A percentile compares a stretch with the other conserved stretches of the same genome.
Evolutionary conservation across 2,329 filamentous ascomycete genomes (phyloP).

Genomic region (Aspergillus puulaauensis): DNA sequence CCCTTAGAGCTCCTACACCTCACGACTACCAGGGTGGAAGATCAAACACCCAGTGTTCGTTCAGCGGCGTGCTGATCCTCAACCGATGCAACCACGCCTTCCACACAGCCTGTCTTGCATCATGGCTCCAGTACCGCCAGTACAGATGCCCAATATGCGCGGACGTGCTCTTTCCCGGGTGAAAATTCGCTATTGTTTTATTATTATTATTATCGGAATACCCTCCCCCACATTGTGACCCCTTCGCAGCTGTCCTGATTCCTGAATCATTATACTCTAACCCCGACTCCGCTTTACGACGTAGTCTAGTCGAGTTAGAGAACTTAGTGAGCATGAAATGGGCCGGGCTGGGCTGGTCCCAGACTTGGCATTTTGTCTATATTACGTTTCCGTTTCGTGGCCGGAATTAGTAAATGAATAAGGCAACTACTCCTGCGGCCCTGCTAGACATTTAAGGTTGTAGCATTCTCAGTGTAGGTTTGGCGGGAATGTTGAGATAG

Average conservation of each 20-base stretch:
- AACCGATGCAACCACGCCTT: slow-evolving; percentile 32
- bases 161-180: slow-evolving; percentile 24
- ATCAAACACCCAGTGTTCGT: neutral
- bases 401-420: neutral
- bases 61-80: slow-evolving; percentile 19
- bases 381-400: slow-evolving; percentile 1
- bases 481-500: neutral
- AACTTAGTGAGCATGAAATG: neutral
- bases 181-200: neutral
- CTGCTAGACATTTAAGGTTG: neutral
- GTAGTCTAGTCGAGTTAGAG: neutral
- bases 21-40: slow-evolving; percentile 5
- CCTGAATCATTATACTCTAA: neutral
- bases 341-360: slow-evolving; percentile 1
- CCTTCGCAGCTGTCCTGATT: neutral
- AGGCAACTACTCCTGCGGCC: neutral
- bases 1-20: neutral
- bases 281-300: neutral
- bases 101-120: slow-evolving; percentile 27
- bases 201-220: too few species aligned
- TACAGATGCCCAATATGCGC: slow-evolving; percentile 32
- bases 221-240: neutral
- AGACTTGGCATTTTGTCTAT: slow-evolving; percentile 3
- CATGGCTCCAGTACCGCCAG: slow-evolving; percentile 30
- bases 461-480: neutral